Percentiles rank a stretch among this genome's conserved stretches.
Conservation (phyloP, 208 protist species). For the Angomonas deanei region DNA sequence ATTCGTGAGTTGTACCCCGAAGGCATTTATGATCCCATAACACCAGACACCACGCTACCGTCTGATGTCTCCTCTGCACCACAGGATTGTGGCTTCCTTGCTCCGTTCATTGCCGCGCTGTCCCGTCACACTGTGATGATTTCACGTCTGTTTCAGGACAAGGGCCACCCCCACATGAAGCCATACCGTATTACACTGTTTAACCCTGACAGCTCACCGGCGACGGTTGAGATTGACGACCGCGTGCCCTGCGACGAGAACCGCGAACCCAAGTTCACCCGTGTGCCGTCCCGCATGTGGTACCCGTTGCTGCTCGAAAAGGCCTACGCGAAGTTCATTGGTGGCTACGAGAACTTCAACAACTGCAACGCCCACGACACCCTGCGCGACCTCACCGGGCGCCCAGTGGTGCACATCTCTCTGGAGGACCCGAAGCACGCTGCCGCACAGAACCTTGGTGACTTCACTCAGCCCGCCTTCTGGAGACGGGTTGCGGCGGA, state of each 20-base stretch:
- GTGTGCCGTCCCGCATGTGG: slow-evolving; percentile 41
- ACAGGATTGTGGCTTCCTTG: slow-evolving; percentile 57
- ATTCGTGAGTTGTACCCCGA: slow-evolving; percentile 78
- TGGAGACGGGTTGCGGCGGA: slow-evolving; percentile 62
- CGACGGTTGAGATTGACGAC: slow-evolving; percentile 79
- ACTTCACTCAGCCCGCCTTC: slow-evolving; percentile 54
- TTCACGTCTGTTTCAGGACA: slow-evolving; percentile 54
- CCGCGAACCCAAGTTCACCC: slow-evolving; percentile 55
- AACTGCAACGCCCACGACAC: slow-evolving; percentile 83
- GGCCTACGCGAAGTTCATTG: slow-evolving; percentile 90
- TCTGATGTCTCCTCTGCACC: slow-evolving; percentile 40
- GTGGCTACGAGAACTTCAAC: slow-evolving; percentile 71
- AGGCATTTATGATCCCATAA: slow-evolving; percentile 29
- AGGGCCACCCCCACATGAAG: slow-evolving; percentile 43
- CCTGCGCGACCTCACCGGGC: slow-evolving; percentile 80
- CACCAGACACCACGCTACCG: slow-evolving; percentile 14
- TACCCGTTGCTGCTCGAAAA: slow-evolving; percentile 88
- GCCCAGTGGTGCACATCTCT: slow-evolving; percentile 68
- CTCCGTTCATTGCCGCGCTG: slow-evolving; percentile 74
- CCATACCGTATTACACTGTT: slow-evolving; percentile 82
- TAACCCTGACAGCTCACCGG: slow-evolving; percentile 72
- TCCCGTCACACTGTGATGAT: slow-evolving; percentile 54
- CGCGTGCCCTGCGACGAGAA: slow-evolving; percentile 57
- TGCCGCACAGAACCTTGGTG: slow-evolving; percentile 55
- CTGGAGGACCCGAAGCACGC: slow-evolving; percentile 66